phyloP scores from a whole-genome alignment of 129 eudicot genomes.

The Dittrichia graveolens region DNA sequence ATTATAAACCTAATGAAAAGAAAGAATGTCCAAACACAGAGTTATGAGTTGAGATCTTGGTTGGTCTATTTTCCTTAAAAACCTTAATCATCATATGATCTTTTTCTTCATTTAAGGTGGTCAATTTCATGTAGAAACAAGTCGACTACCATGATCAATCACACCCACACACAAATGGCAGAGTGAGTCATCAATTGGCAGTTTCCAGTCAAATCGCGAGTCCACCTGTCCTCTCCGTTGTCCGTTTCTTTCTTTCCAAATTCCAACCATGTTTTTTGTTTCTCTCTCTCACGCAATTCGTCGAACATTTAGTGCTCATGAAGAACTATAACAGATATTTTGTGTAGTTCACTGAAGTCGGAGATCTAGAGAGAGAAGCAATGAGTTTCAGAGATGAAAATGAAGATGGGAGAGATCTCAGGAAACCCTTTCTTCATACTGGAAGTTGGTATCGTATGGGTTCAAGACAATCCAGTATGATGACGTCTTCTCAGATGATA shows the following conservation, averaged over 20 bases:
- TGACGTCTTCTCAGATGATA: conserved; percentile 83
- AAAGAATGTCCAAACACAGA: conserved; percentile 1
- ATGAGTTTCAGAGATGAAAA: conserved; percentile 81
- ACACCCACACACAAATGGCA: conserved; percentile 16
- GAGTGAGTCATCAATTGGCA: conserved; percentile 8
- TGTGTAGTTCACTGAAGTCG: not conserved
- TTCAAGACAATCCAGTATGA: conserved; percentile 75
- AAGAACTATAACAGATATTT: not conserved
- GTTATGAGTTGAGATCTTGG: not conserved
- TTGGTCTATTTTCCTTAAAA: conserved; percentile 14
- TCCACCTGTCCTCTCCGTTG: conserved; percentile 31
- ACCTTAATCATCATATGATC: not conserved
- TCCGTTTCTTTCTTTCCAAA: conserved; percentile 16
- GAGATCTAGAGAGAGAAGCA: not conserved
- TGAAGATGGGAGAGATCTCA: conserved; percentile 68
- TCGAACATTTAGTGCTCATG: conserved; percentile 6
- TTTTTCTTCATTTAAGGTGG: not conserved
- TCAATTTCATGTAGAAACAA: conserved; percentile 24
- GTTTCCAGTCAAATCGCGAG: conserved; percentile 22
- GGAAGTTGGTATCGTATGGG: conserved; percentile 99
- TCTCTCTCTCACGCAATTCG: conserved; percentile 17
- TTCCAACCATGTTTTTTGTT: not conserved
- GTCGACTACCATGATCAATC: conserved; percentile 7
- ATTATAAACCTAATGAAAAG: too few relatives aligned
- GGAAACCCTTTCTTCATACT: conserved; percentile 87